Percentiles rank a stretch among this genome's conserved stretches.
Evolutionary conservation across 495 filamentous ascomycete species (phyloP).

Genomic region (Chlorociboria aeruginascens): DNA sequence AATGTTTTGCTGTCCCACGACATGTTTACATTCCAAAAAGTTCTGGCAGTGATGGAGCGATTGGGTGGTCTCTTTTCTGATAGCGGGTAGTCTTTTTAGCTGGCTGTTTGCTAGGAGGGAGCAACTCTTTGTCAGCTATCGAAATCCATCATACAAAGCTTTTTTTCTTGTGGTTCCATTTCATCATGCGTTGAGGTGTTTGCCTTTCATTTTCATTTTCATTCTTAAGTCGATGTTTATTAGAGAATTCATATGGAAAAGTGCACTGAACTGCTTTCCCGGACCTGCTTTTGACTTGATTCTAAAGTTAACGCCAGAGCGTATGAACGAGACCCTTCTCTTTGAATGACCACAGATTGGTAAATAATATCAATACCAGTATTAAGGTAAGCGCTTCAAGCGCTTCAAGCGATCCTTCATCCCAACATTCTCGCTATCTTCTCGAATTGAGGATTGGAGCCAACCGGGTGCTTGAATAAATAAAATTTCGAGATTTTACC

Average conservation of each 20-base stretch:
- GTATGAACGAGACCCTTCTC: too few relatives aligned
- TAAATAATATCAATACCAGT: too few relatives aligned
- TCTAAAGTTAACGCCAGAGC: too few relatives aligned
- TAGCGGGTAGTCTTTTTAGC: conserved; percentile 10
- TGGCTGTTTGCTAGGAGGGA: conserved; percentile 17
- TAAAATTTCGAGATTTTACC: too few relatives aligned
- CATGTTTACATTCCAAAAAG: conserved; percentile 24
- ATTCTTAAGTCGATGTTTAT: conserved; percentile 8
- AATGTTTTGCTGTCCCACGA: conserved; percentile 18
- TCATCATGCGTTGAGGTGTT: conserved; percentile 12
- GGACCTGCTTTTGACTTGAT: neutral
- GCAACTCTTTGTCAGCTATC: conserved; percentile 16
- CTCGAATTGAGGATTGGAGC: too few relatives aligned
- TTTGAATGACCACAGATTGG: too few relatives aligned
- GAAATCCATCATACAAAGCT: conserved; percentile 18
- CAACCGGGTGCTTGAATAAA: too few relatives aligned
- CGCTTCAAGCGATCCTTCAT: too few relatives aligned
- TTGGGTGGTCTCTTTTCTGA: conserved; percentile 20
- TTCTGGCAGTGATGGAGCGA: conserved; percentile 23
- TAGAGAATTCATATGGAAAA: conserved; percentile 8
- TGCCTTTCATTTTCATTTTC: neutral
- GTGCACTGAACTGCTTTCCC: neutral
- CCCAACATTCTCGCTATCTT: too few relatives aligned
- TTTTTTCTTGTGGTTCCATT: conserved; percentile 4
- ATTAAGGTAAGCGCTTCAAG: too few relatives aligned